Evolutionary conservation across 2,329 filamentous ascomycete species (phyloP).

Genomic region (Exophiala phaeomuriformis): DNA sequence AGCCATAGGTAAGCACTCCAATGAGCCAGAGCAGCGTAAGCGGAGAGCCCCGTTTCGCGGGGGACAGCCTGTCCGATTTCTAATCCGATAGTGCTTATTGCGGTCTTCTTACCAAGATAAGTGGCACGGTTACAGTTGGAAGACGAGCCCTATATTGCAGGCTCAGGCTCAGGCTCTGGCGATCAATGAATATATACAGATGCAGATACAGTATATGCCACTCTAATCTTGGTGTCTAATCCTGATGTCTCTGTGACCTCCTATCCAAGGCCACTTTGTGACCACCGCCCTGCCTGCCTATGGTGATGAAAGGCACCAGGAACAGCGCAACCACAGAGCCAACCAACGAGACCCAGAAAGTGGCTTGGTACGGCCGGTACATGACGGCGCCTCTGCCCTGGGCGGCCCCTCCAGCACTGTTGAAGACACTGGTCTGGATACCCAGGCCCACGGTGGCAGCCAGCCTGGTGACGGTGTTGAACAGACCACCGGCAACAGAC

Average conservation of each 20-base stretch:
- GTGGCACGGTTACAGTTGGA: too few relatives aligned
- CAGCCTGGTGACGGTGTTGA: slow-evolving; percentile 59
- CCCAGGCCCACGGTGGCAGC: slow-evolving; percentile 55
- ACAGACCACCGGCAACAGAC: slow-evolving; percentile 59
- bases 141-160: too few relatives aligned
- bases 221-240: neutral
- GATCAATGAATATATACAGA: too few relatives aligned
- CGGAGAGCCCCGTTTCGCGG: too few relatives aligned
- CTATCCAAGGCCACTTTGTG: slow-evolving; percentile 13
- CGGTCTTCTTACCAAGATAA: too few relatives aligned
- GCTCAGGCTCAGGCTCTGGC: too few relatives aligned
- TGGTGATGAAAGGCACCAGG: slow-evolving; percentile 26
- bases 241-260: slow-evolving; percentile 2
- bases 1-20: too few relatives aligned
- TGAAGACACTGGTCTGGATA: slow-evolving; percentile 49
- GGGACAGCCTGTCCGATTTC: too few relatives aligned
- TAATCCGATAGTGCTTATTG: too few relatives aligned
- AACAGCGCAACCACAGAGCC: slow-evolving; percentile 21
- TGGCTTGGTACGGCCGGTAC: slow-evolving; percentile 26
- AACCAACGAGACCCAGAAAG: slow-evolving; percentile 26
- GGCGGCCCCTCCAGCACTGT: slow-evolving; percentile 18
- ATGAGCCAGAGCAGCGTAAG: too few relatives aligned
- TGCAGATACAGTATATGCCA: too few relatives aligned
- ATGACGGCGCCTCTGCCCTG: slow-evolving; percentile 11
- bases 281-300: slow-evolving; percentile 22